Evolutionary conservation across 495 filamentous ascomycete species (phyloP), one percentile per base, ranked within the genome.

Genomic region (Aspergillus wentii): DNA sequence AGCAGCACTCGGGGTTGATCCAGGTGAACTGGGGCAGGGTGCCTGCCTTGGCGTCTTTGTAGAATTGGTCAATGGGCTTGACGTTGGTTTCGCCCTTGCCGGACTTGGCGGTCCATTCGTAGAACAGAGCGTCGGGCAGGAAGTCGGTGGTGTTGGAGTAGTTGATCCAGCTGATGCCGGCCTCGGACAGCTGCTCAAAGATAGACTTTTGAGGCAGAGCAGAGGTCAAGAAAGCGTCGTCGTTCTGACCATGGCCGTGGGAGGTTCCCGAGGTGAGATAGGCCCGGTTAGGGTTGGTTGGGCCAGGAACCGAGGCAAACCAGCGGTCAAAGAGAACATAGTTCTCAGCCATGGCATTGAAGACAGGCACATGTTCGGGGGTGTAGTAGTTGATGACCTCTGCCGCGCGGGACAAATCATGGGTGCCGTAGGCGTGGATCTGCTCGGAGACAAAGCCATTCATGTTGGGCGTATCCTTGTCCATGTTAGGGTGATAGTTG

Each of bases 1-100:
- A 47, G 55, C 72, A 75, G 57, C 71, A 76, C 25, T 69, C 66
- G 2, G 72, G 71, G 49, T 76, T 75, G 51, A 76, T 65, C 57
- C 64, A 76, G 17, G 60, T 67, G 37, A 76, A 66, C 17, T 57
- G 49, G 1, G 70, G 68, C 1, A 76, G 56, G 1, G 50, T 60
- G 11, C 72, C 62, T 8, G 54, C 45, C n/a, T 46, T 17, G 16
- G 61, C 61, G 40, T 72, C 68, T 4, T 41, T 44, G 35, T 61
- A 70, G 43, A 66, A 64, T 5, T 55, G 48, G 25, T 56, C 44
- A 19, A 66, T 54, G 10, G 61, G 50, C 14, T 56, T 49, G 17
- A 69, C 48, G 22, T 56, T 62, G 17, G 48, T 56, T 8, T 49
- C 45, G 28, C 40, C 57, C 16, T 56, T 52, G 26, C 47, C 50